These are phyloP conservation scores for Suhomyces bokatorum DNA, from an alignment of 1,139 yeast species.

Conservation along the genomic window DNA sequence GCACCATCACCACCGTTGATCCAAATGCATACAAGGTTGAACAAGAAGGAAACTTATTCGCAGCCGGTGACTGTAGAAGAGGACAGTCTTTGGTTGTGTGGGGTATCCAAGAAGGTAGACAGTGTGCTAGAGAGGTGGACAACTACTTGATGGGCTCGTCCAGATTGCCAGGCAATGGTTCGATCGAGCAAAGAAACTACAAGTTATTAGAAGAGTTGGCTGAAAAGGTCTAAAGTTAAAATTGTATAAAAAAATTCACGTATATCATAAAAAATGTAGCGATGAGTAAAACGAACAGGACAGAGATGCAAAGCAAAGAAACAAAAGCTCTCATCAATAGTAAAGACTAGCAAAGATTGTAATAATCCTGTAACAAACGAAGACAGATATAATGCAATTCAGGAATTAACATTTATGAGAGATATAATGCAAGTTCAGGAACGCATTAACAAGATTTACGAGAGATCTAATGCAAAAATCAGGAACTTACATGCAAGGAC, in stretches of 20 bases:
- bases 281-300: no score
- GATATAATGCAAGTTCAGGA: no score
- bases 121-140: constrained; percentile 95
- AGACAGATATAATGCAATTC: no score
- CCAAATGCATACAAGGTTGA: constrained; percentile 72
- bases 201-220: constrained; percentile 73
- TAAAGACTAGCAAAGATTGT: no score
- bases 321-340: no score
- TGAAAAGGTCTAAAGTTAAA: constrained; percentile 43
- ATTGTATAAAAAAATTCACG: not conserved
- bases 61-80: constrained; percentile 99
- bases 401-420: no score
- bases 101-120: constrained; percentile 99
- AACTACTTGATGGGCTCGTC: constrained; percentile 73
- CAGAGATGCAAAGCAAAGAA: no score
- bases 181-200: constrained; percentile 81
- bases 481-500: no score
- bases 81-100: constrained; percentile 98
- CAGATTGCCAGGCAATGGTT: constrained; percentile 90
- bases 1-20: constrained; percentile 73
- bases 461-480: not conserved
- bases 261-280: not conserved
- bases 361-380: no score
- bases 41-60: constrained; percentile 67
- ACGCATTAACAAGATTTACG: no score